Percentiles rank a stretch among this genome's conserved stretches.
Evolutionary conservation across 73 alveolate genomes (phyloP).

Genomic region (Stentor roeselii): DNA sequence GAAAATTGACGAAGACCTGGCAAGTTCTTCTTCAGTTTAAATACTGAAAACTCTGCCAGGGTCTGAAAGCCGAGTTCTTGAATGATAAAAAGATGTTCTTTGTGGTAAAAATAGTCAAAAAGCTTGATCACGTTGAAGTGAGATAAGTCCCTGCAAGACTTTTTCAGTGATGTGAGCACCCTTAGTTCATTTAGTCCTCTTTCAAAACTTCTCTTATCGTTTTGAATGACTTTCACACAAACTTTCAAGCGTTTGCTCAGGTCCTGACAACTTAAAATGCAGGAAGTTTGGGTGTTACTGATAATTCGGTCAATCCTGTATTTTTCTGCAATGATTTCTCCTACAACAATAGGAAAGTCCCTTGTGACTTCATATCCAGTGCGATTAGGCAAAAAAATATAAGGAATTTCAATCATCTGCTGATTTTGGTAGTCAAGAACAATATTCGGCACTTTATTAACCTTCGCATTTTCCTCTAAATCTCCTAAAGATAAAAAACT

Average conservation of each 20-base stretch:
- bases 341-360: conserved; percentile 28
- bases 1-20: background rate
- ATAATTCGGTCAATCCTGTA: conserved; percentile 22
- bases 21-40: background rate
- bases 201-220: background rate
- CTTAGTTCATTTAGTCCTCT: conserved; percentile 22
- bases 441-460: background rate
- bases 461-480: conserved; percentile 12
- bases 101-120: conserved; percentile 51
- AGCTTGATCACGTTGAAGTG: conserved; percentile 25
- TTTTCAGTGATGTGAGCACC: background rate
- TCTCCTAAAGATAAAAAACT: conserved; percentile 14
- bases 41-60: background rate
- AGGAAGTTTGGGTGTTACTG: background rate
- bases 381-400: background rate
- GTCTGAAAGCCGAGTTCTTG: background rate
- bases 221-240: conserved; percentile 16
- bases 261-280: conserved; percentile 19
- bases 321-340: conserved; percentile 29
- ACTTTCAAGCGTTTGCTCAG: background rate
- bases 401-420: background rate
- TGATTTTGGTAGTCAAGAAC: background rate
- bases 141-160: background rate
- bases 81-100: conserved; percentile 60
- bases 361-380: conserved; percentile 21